Base-by-base conservation (phyloP, 345 rosid genomes). In the Boechera stricta region DNA sequence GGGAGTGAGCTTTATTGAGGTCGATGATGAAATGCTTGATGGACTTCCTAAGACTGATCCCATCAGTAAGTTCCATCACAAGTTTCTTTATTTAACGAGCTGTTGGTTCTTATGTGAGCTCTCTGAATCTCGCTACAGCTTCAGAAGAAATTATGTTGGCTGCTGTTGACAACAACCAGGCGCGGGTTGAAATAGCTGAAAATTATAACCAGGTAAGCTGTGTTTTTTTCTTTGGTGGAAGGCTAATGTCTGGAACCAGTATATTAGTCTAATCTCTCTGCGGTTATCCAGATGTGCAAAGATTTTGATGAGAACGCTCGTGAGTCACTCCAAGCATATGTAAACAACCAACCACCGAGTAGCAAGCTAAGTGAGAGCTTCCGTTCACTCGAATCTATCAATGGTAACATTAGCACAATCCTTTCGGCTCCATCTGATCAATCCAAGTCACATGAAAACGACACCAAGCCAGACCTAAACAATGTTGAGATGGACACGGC, bases 191-290 rank as follows among this genome's bases (percentile, higher is more conserved):
- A 49, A 36, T 91, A 80, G 84, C 86, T 24, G 74, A 42, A 45
- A 85, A 73, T 55, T 91, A 83, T 80, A 96, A 96, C 76, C 79
- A 84, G 83, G 99, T 90, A 78, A 71, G 42, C 58, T 39, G 47
- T 31, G 6, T 28, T 28, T 56, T 21, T 16, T 36, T 61, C 24
- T 59, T 72, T 24, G 6, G 24, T 41, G 36, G 64, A 58, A 48
- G 15, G 9, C 38, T 32, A 71, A 28, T 72, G 47, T 78, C 33
- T 72, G 26, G 36, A 67, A 73, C 47, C 70, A 59, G 18, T 55
- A 67, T 28, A 67, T 32, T 29, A 69, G 58, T 55, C 56, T 36
- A 18, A 44, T 36, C 28, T 33, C 32, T 58, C 38, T 71, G 74
- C 18, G n/a, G 24, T 32, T 77, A 59, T 62, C 33, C 79, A 95